Percentiles rank a stretch among this genome's conserved stretches.
Evolutionary conservation across 305 asterid genomes (phyloP).

Genomic region (Galium porrigens): DNA sequence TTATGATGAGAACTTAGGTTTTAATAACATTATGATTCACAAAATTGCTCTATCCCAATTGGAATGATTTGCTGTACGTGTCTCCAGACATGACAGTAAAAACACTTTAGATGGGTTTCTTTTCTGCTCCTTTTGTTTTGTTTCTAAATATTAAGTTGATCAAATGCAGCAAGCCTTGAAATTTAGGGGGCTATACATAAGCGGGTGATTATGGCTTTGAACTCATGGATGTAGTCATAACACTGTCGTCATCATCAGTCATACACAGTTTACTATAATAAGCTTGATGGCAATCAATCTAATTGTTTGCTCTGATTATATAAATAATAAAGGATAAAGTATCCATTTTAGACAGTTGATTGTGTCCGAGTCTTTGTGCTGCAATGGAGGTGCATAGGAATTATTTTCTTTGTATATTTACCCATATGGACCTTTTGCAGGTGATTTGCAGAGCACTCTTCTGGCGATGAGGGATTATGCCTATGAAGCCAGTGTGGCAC

Average conservation of each 20-base stretch:
- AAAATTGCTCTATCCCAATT: not conserved
- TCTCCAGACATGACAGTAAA: not conserved
- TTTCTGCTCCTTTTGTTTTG: not conserved
- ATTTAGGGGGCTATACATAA: not conserved
- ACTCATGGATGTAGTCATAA: not conserved
- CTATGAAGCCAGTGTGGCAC: slow-evolving; percentile 58
- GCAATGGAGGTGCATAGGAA: not conserved
- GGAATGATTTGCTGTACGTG: not conserved
- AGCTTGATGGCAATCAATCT: not conserved
- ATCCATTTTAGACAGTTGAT: not conserved
- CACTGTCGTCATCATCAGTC: not conserved
- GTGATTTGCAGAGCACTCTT: slow-evolving; percentile 79
- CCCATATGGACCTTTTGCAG: slow-evolving; percentile 28
- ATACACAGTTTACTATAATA: not conserved
- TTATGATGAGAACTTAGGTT: no score
- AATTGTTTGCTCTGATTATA: not conserved
- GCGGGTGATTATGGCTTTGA: not conserved
- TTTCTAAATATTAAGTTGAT: not conserved
- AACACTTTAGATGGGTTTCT: not conserved
- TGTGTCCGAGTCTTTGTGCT: not conserved
- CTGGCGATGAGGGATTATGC: slow-evolving; percentile 84
- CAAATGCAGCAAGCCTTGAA: not conserved
- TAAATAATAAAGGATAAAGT: not conserved
- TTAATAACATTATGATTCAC: no score
- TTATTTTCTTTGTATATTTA: not conserved